A percentile compares a stretch with the other conserved stretches of the same genome.
Conservation (phyloP, 495 filamentous ascomycete species). For the Penicillium maclennaniae region DNA sequence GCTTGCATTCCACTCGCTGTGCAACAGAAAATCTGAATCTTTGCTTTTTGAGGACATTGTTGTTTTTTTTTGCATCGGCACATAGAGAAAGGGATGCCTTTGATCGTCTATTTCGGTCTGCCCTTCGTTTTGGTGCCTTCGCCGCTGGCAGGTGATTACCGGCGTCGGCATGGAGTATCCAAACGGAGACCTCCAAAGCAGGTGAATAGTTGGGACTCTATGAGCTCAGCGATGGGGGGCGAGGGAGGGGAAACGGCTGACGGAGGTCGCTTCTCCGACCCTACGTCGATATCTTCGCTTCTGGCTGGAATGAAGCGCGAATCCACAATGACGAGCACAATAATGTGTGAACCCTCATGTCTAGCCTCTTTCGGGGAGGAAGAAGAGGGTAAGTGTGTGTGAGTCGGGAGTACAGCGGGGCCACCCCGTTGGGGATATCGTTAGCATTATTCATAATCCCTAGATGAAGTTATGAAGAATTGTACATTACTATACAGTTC, state of each 20-base stretch:
- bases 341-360: conserved; percentile 16
- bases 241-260: not conserved
- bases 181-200: not conserved
- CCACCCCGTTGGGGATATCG: conserved; percentile 12
- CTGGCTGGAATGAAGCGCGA: conserved; percentile 1
- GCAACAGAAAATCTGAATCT: conserved; percentile 32
- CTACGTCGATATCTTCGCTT: not conserved
- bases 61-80: conserved; percentile 34
- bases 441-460: conserved; percentile 29
- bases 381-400: conserved; percentile 1
- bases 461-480: conserved; percentile 28
- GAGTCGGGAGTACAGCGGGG: not conserved
- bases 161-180: conserved; percentile 9
- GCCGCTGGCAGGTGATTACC: conserved; percentile 21
- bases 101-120: conserved; percentile 6
- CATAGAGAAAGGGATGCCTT: conserved; percentile 27
- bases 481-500: conserved; percentile 23
- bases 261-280: not conserved
- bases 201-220: not conserved
- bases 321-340: conserved; percentile 2
- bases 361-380: not conserved
- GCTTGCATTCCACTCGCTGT: conserved; percentile 45
- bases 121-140: conserved; percentile 15
- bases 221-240: not conserved
- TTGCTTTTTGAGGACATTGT: conserved; percentile 24